Evolutionary conservation across 345 rosid species (phyloP), one percentile per base, ranked within the genome.

Genomic region (Erodium maritimum): DNA sequence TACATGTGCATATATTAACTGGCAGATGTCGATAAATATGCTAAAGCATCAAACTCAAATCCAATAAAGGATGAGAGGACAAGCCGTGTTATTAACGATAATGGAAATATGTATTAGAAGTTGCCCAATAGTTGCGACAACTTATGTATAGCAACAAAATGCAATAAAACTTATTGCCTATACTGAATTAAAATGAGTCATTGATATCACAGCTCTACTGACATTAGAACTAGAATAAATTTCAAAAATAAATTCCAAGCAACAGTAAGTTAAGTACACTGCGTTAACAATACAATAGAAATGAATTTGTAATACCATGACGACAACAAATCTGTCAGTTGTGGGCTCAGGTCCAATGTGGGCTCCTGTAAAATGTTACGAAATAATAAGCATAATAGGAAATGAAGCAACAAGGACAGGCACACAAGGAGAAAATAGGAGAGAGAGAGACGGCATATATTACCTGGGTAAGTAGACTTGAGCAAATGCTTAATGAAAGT

Each of bases 261-360:
- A 19, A 21, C 0, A n/a, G 51, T 16, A 23, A 52, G 33, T 24
- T 51, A n/a, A n/a, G n/a, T n/a, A 57, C 14, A 57, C 1, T 20
- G 37, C 3, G 9, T 29, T 29, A 29, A 29, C 37, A 29, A 54
- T 55, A 25, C 34, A 22, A 54, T 24, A 74, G 56, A 48, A 63
- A 19, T 33, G 37, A 51, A 59, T 11, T 42, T 13, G 24, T 24
- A 65, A 61, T 93, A 93, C 97, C 96, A 85, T 89, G 62, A 93
- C 95, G 59, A 87, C 96, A 57, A 89, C 94, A 82, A 93, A 93
- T 85, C 96, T 83, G 75, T 93, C 99, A 9, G 96, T 93, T 4
- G 96, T 93, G 17, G 99, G 99, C 61, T 93, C 99, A 48, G 99
- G 96, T 71, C 96, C 96, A 75, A 87, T 87, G 69, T 93, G 96